A percentile compares a stretch with the other conserved stretches of the same genome.
Conservation (phyloP, 352 stramenopile species). For the Blastocystis sp. region DNA sequence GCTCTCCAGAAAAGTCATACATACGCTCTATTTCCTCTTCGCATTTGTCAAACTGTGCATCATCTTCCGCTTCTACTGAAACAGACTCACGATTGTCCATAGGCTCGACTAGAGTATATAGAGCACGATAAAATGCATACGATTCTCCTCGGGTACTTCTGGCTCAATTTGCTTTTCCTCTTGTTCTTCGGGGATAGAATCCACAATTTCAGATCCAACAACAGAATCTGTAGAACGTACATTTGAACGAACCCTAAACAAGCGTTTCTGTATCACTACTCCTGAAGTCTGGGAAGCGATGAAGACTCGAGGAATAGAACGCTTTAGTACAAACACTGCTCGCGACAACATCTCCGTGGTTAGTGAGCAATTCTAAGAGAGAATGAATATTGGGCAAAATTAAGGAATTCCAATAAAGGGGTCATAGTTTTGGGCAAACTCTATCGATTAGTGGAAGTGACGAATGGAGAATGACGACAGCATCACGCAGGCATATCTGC, state of each 20-base stretch:
- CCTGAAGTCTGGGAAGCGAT: neutral
- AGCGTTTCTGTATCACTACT: neutral
- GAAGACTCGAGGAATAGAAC: neutral
- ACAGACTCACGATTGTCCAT: neutral
- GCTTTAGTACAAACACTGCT: neutral
- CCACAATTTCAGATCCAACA: neutral
- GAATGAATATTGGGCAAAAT: neutral
- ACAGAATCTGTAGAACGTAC: neutral
- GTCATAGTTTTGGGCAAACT: neutral
- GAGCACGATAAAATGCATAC: neutral
- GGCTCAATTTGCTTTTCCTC: neutral
- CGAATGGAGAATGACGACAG: neutral
- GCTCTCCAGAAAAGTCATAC: neutral
- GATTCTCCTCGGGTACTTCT: neutral
- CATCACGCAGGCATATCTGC: neutral
- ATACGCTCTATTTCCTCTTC: neutral
- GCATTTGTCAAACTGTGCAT: neutral
- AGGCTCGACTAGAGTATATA: neutral
- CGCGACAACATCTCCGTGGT: neutral
- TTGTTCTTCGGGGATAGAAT: neutral
- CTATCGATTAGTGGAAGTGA: neutral
- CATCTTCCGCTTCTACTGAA: neutral
- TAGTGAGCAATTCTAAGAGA: neutral
- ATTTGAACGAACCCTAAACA: neutral
- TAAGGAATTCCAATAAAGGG: neutral